Evolutionary conservation across 2,329 filamentous ascomycete species (phyloP), one percentile per base, ranked within the genome.

Genomic region (Atkinsonella texensis): DNA sequence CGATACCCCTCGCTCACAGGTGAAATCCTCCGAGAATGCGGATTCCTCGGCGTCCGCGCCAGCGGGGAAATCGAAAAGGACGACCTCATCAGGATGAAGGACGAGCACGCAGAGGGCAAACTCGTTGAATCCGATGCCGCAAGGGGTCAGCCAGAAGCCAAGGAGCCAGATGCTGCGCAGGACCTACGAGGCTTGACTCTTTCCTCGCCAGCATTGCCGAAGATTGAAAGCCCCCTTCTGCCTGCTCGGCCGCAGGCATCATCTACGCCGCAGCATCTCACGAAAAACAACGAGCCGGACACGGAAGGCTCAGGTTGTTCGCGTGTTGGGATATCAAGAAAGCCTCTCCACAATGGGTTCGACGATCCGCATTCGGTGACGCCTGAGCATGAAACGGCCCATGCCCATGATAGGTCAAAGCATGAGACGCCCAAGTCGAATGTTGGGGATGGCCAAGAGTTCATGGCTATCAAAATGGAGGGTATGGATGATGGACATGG

Each of bases 1-100:
- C 71, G 76, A 28, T 80, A 76, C 56, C 74, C 77, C 0, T 64
- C 64, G 1, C 63, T 80, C 13, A 73, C 74, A 8, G 70, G 70
- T 32, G 70, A 76, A 63, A 79, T 80, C 23, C 65, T 80, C 38
- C 65, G 67, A 17, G 68, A 69, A 41, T 80, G 77, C 59, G 75
- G 74, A 17, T 78, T 80, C 52, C 63, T 71, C 2, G 66, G 71
- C 40, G 64, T 76, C 31, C 65, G 65, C 42, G 74, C 71, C 9
- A 68, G 70, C 23, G 64, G 65, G 0, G 67, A 66, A 4, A 79
- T 79, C 46, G 74, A 74, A 57, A 74, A 73, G 57, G 76, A 79
- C 53, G 70, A 74, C 3, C 67, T 77, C 10, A 70, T 79, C 50
- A 67, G 70, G 39, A 57, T 77, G 51, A 73, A 70, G 46, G 69